These are phyloP conservation scores for Sindora glabra DNA, from an alignment of 306 rosid genomes.

Conservation along the genomic window DNA sequence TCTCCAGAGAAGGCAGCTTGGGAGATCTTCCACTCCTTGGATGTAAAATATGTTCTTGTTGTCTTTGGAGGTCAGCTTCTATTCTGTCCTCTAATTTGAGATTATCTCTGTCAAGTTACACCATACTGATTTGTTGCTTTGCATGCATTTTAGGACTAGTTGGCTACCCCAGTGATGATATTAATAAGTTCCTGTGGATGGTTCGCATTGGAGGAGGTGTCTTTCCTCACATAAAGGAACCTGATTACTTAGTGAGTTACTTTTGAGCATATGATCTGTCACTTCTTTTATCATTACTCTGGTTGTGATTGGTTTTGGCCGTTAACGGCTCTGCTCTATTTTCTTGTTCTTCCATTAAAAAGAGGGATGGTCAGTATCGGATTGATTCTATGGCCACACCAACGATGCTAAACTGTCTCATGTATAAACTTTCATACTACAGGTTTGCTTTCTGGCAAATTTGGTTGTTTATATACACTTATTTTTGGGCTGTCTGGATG, in stretches of 20 bases:
- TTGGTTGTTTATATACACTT: neutral
- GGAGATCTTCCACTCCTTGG: constrained; percentile 95
- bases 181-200: constrained; percentile 99
- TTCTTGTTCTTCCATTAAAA: constrained; percentile 11
- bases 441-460: constrained; percentile 48
- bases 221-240: constrained; percentile 95
- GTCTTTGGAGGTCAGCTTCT: constrained; percentile 92
- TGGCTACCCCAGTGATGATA: constrained; percentile 97
- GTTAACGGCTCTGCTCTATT: neutral
- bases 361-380: constrained; percentile 98
- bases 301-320: constrained; percentile 4
- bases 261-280: neutral
- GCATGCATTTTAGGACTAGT: constrained; percentile 65
- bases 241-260: constrained; percentile 80
- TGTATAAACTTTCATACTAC: constrained; percentile 97
- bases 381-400: constrained; percentile 93
- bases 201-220: constrained; percentile 99
- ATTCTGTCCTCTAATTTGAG: constrained; percentile 4
- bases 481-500: constrained; percentile 1
- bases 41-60: constrained; percentile 96
- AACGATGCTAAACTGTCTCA: constrained; percentile 89
- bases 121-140: constrained; percentile 24
- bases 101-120: neutral
- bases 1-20: constrained; percentile 99
- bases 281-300: neutral